Evolutionary conservation across 192 early-diverging fungal genomes (phyloP).

Genomic region (Backusella parvicylindrica): DNA sequence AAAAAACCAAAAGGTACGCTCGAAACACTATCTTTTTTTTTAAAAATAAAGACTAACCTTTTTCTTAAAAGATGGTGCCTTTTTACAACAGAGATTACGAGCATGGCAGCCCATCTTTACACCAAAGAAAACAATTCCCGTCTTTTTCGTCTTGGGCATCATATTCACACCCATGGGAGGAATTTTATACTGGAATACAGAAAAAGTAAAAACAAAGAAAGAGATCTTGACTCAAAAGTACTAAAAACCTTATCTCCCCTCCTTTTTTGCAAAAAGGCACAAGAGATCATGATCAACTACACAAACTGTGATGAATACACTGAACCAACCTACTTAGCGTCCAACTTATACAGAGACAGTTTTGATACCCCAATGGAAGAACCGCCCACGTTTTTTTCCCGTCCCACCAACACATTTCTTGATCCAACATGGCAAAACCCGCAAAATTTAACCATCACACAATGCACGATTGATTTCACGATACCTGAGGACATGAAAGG

Average conservation of each 20-base stretch:
- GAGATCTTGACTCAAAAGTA: constrained; percentile 22
- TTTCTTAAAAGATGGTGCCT: constrained; percentile 68
- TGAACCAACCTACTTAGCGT: background rate
- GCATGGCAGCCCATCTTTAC: constrained; percentile 98
- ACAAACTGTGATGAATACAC: constrained; percentile 30
- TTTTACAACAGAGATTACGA: constrained; percentile 93
- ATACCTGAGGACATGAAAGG: constrained; percentile 61
- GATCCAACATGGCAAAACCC: constrained; percentile 14
- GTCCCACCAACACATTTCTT: constrained; percentile 14
- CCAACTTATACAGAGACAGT: constrained; percentile 19
- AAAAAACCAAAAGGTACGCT: constrained; percentile 11
- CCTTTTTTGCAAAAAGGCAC: constrained; percentile 19
- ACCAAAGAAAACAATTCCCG: constrained; percentile 89
- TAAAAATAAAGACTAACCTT: background rate
- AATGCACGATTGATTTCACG: constrained; percentile 67
- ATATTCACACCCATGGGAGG: constrained; percentile 93
- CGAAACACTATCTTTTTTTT: background rate
- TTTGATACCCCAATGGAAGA: background rate
- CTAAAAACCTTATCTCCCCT: constrained; percentile 30
- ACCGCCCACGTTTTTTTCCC: constrained; percentile 16
- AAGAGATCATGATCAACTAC: constrained; percentile 47
- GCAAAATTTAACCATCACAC: constrained; percentile 21
- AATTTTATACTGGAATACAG: constrained; percentile 73
- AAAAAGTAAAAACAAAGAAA: background rate
- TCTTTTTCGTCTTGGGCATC: constrained; percentile 90